phyloP scores from a whole-genome alignment of 805 yeast genomes.

The Wickerhamiella allomyrinae region DNA sequence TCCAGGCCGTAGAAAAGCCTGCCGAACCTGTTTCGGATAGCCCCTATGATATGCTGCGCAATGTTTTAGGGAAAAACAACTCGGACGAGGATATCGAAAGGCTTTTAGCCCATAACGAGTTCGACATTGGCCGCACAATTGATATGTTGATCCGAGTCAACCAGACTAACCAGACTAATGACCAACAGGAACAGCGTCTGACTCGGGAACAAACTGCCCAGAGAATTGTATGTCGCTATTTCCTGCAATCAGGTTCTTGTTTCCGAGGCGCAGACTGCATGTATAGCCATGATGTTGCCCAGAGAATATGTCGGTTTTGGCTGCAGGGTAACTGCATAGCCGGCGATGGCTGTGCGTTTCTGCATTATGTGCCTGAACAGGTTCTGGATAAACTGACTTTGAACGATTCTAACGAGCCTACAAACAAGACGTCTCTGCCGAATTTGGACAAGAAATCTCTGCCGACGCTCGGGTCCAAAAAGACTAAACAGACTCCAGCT shows the following conservation, averaged over 20 bases:
- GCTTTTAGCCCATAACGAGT: conserved; percentile 27
- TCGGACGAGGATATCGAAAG: conserved; percentile 26
- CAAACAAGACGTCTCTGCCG: background rate
- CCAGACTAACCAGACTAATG: background rate
- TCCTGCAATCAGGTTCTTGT: conserved; percentile 30
- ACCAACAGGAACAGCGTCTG: conserved; percentile 7
- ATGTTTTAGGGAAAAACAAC: conserved; percentile 23
- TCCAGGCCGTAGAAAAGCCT: background rate
- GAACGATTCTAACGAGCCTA: background rate
- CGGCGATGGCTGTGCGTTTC: conserved; percentile 30
- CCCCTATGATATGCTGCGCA: conserved; percentile 28
- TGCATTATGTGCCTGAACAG: conserved; percentile 27
- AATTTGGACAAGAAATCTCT: conserved; percentile 5
- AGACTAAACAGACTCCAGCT: background rate
- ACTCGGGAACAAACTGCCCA: conserved; percentile 17
- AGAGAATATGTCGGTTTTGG: conserved; percentile 35
- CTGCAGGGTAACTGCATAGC: conserved; percentile 31
- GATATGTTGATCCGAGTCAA: conserved; percentile 13
- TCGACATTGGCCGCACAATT: conserved; percentile 22
- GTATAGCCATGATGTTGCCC: conserved; percentile 32
- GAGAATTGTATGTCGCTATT: conserved; percentile 29
- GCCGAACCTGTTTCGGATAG: conserved; percentile 9
- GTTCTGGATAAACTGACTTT: conserved; percentile 9
- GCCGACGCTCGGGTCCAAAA: conserved; percentile 11
- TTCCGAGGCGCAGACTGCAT: conserved; percentile 31